phyloP scores from a whole-genome alignment of 306 rosid species.

The Corylus americana region DNA sequence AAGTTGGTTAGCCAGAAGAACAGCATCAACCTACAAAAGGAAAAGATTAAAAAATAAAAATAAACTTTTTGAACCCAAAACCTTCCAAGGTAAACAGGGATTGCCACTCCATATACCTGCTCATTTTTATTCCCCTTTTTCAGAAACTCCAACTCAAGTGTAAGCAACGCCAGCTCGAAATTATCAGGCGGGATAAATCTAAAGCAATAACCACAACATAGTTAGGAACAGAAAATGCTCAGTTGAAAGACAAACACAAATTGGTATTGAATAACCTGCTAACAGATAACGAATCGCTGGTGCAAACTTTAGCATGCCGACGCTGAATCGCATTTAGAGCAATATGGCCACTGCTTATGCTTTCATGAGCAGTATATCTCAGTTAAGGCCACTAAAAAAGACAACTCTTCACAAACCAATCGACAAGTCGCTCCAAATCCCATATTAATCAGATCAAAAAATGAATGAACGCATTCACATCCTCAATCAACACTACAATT shows the following conservation, averaged over 20 bases:
- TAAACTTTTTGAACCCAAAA: neutral
- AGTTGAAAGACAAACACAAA: slow-evolving; percentile 13
- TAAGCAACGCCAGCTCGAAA: slow-evolving; percentile 72
- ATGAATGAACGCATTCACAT: too few species aligned
- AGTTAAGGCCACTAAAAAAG: slow-evolving; percentile 56
- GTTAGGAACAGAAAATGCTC: slow-evolving; percentile 13
- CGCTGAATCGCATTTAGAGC: slow-evolving; percentile 90
- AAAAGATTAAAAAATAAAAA: slow-evolving; percentile 2
- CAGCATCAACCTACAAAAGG: slow-evolving; percentile 81
- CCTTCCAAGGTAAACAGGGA: slow-evolving; percentile 1
- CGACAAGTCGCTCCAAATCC: slow-evolving; percentile 4
- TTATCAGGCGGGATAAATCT: slow-evolving; percentile 87
- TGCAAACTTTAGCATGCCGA: slow-evolving; percentile 73
- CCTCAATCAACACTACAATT: neutral
- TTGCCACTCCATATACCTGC: slow-evolving; percentile 52
- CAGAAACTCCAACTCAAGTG: slow-evolving; percentile 83
- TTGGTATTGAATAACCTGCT: slow-evolving; percentile 44
- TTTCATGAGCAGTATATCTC: slow-evolving; percentile 66
- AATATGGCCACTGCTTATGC: slow-evolving; percentile 57
- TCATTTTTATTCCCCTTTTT: slow-evolving; percentile 73
- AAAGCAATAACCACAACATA: slow-evolving; percentile 22
- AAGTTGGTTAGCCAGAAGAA: slow-evolving; percentile 64
- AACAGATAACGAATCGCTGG: slow-evolving; percentile 57
- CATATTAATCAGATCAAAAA: neutral
- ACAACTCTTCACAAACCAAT: slow-evolving; percentile 6